Evolutionary conservation across 2,329 filamentous ascomycete species (phyloP).

Genomic region (Boeremia lycopersici): DNA sequence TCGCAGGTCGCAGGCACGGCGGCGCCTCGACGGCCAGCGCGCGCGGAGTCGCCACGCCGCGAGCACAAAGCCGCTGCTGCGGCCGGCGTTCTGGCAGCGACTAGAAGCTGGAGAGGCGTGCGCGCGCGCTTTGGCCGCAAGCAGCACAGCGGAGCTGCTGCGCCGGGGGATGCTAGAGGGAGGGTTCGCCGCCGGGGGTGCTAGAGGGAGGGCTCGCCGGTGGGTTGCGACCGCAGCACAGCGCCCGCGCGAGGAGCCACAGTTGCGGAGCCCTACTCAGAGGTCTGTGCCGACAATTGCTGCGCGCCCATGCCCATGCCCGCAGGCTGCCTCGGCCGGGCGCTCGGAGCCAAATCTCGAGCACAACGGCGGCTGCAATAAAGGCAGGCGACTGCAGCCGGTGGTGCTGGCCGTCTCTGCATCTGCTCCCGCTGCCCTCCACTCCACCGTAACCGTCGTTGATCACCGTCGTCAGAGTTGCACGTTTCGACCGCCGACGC

Average conservation of each 20-base stretch:
- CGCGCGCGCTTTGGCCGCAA: conserved; percentile 8
- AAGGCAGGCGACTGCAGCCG: background rate
- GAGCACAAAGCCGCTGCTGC: conserved; percentile 9
- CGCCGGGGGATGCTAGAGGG: conserved; percentile 10
- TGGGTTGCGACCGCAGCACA: conserved; percentile 6
- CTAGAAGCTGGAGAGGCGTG: background rate
- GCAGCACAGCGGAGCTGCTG: conserved; percentile 5
- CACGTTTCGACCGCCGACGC: conserved; percentile 29
- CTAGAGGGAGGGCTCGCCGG: conserved; percentile 5
- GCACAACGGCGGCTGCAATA: background rate
- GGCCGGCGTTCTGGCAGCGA: conserved; percentile 9
- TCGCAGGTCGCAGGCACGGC: background rate
- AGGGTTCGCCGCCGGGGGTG: conserved; percentile 8
- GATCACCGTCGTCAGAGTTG: conserved; percentile 33
- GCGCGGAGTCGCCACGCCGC: background rate
- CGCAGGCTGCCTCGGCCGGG: conserved; percentile 9
- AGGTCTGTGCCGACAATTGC: background rate
- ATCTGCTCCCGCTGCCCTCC: background rate
- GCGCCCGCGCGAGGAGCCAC: conserved; percentile 9
- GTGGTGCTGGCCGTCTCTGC: background rate
- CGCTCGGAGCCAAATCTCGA: background rate
- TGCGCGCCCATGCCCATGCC: conserved; percentile 1
- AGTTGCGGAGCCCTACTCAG: background rate
- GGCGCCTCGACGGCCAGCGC: too few relatives aligned
- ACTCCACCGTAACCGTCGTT: background rate